phyloP scores from a whole-genome alignment of 1,284 basidiomycete genomes.

The Somion occarium region DNA sequence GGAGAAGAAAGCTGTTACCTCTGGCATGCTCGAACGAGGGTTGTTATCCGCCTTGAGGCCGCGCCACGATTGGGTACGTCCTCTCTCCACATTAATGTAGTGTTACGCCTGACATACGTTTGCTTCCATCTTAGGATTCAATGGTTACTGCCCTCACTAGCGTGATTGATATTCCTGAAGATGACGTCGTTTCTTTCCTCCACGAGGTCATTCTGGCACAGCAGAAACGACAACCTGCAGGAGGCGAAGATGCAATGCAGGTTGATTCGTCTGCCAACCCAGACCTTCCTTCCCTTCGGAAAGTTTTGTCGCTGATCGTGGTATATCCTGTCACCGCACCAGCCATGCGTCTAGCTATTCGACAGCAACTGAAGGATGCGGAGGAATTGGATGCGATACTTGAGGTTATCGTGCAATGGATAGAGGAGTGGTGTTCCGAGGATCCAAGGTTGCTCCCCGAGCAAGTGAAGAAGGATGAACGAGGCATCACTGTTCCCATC shows the following conservation, averaged over 20 bases:
- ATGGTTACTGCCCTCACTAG: conserved; percentile 45
- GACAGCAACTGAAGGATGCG: conserved; percentile 46
- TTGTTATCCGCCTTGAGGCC: conserved; percentile 45
- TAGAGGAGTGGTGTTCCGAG: conserved; percentile 37
- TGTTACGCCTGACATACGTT: not conserved
- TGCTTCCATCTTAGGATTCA: conserved; percentile 39
- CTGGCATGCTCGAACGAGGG: conserved; percentile 55
- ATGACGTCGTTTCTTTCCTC: conserved; percentile 51
- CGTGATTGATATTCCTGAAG: conserved; percentile 59
- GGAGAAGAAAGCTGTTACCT: conserved; percentile 45
- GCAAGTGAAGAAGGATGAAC: conserved; percentile 27
- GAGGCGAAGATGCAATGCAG: conserved; percentile 46
- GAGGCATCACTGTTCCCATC: conserved; percentile 18
- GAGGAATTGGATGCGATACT: conserved; percentile 49
- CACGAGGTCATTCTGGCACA: conserved; percentile 36
- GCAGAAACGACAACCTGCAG: conserved; percentile 18
- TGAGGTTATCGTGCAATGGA: conserved; percentile 50
- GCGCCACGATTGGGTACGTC: conserved; percentile 63
- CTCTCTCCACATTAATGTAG: not conserved
- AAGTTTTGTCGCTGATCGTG: conserved; percentile 48
- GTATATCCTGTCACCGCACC: conserved; percentile 48
- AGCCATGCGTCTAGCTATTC: conserved; percentile 51
- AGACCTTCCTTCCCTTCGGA: conserved; percentile 38
- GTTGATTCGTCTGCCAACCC: conserved; percentile 38
- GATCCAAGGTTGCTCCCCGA: conserved; percentile 38